These are phyloP conservation scores for Coriaria nepalensis DNA, from an alignment of 306 rosid genomes.

Conservation along the genomic window DNA sequence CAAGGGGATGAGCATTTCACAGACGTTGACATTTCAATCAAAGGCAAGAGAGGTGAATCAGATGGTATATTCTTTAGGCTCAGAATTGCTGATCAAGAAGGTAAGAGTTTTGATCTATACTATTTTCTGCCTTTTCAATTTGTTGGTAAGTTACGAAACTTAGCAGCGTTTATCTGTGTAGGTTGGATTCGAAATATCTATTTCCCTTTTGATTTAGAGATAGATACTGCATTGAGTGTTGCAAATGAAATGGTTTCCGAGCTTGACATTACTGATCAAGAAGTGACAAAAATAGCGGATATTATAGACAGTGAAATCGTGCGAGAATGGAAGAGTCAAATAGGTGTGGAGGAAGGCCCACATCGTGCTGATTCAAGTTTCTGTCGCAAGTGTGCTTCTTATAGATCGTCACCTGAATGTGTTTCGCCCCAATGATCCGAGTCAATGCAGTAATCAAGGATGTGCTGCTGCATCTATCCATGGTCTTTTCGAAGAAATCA, in stretches of 20 bases:
- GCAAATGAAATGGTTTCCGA: slow-evolving; percentile 84
- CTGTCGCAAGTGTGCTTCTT: slow-evolving; percentile 46
- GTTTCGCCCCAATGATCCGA: slow-evolving; percentile 40
- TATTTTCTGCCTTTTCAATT: too few species aligned
- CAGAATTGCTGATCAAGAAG: slow-evolving; percentile 85
- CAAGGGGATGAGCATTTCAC: slow-evolving; percentile 56
- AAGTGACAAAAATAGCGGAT: slow-evolving; percentile 65
- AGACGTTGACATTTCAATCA: slow-evolving; percentile 51
- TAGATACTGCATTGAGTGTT: slow-evolving; percentile 70
- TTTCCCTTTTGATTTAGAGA: slow-evolving; percentile 83
- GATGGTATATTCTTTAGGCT: slow-evolving; percentile 77
- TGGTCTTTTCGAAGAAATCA: slow-evolving; percentile 92
- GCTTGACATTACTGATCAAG: slow-evolving; percentile 82
- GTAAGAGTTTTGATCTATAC: slow-evolving; percentile 21
- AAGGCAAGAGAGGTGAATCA: slow-evolving; percentile 62
- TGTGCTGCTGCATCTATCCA: slow-evolving; percentile 50
- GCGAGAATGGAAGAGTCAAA: slow-evolving; percentile 58
- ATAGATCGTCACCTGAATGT: slow-evolving; percentile 34
- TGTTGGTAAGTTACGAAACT: too few species aligned
- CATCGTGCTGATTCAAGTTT: slow-evolving; percentile 25
- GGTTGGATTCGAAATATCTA: slow-evolving; percentile 85
- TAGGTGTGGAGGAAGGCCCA: slow-evolving; percentile 30
- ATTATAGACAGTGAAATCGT: slow-evolving; percentile 86
- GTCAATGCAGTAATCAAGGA: slow-evolving; percentile 58
- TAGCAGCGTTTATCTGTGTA: slow-evolving; percentile 17